Percentiles rank a stretch among this genome's conserved stretches.
Conservation (phyloP, 495 filamentous ascomycete genomes). For the Trichoderma reesei region DNA sequence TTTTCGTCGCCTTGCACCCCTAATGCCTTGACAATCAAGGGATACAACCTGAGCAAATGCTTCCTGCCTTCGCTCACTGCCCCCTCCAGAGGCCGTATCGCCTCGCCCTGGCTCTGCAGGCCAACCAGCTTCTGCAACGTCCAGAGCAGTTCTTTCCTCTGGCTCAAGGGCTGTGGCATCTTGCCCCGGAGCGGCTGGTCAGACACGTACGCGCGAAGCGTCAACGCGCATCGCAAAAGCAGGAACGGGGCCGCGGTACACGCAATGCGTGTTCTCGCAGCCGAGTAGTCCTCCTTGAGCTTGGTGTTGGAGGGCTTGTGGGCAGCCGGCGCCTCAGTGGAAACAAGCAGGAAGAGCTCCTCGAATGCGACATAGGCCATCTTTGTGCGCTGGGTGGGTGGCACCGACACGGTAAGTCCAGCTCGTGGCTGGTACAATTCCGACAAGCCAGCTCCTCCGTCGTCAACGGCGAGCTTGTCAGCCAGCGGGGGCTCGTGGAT, state of each 20-base stretch:
- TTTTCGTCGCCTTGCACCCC: conserved; percentile 52
- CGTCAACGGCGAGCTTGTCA: conserved; percentile 45
- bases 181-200: conserved; percentile 85
- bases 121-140: conserved; percentile 54
- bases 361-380: conserved; percentile 77
- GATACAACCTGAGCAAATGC: conserved; percentile 75
- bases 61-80: conserved; percentile 46
- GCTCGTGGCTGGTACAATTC: conserved; percentile 54
- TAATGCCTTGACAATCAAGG: conserved; percentile 61
- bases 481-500: conserved; percentile 60
- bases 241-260: conserved; percentile 72
- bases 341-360: conserved; percentile 66
- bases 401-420: conserved; percentile 61
- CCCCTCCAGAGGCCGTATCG: conserved; percentile 54
- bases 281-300: conserved; percentile 19
- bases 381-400: conserved; percentile 50
- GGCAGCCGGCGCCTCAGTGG: conserved; percentile 27
- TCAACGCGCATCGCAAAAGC: conserved; percentile 69
- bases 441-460: conserved; percentile 43
- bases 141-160: conserved; percentile 68
- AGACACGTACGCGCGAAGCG: conserved; percentile 72
- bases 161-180: conserved; percentile 82
- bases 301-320: conserved; percentile 12
- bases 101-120: conserved; percentile 59
- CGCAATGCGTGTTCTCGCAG: conserved; percentile 51